A percentile compares a stretch with the other conserved stretches of the same genome.
phyloP scores from a whole-genome alignment of 2,329 filamentous ascomycete species.

The Xylaria sp. region DNA sequence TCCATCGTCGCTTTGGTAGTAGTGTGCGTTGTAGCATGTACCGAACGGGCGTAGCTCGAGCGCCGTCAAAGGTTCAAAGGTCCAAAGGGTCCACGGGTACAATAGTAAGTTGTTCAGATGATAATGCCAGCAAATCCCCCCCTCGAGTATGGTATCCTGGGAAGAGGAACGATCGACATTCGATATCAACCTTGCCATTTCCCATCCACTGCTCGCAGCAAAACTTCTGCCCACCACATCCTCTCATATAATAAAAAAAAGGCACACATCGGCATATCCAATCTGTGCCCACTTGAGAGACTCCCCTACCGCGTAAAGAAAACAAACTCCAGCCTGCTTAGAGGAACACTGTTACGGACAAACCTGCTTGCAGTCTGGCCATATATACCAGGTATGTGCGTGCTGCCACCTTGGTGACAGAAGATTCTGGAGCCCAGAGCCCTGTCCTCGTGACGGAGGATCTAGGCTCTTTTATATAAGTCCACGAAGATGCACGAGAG shows the following conservation, averaged over 20 bases:
- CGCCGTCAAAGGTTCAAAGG: slow-evolving; percentile 7
- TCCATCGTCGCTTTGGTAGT: slow-evolving; percentile 12
- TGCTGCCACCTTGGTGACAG: slow-evolving; percentile 8
- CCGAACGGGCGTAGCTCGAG: slow-evolving; percentile 18
- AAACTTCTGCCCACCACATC: slow-evolving; percentile 5
- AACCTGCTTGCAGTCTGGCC: slow-evolving; percentile 18
- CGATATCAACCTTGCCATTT: slow-evolving; percentile 23
- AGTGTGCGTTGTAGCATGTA: slow-evolving; percentile 19
- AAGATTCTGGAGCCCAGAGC: slow-evolving; percentile 20
- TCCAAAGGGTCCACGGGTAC: slow-evolving; percentile 22
- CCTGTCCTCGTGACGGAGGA: slow-evolving; percentile 8
- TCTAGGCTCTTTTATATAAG: slow-evolving; percentile 21
- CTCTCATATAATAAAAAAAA: slow-evolving; percentile 6
- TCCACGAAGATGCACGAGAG: slow-evolving; percentile 17
- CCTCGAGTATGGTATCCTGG: slow-evolving; percentile 5
- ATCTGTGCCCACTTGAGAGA: not conserved
- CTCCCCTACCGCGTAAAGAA: slow-evolving; percentile 4
- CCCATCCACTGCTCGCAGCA: slow-evolving; percentile 10
- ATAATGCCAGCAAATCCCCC: slow-evolving; percentile 31
- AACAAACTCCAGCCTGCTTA: not conserved
- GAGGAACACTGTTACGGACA: slow-evolving; percentile 1
- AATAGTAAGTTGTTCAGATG: slow-evolving; percentile 22
- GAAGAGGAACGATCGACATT: slow-evolving; percentile 29
- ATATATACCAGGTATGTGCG: slow-evolving; percentile 24
- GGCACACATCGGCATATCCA: not conserved